Percentiles rank a stretch among this genome's conserved stretches.
Conservation (phyloP, 2,329 filamentous ascomycete species). For the Neofusicoccum umdonicola region DNA sequence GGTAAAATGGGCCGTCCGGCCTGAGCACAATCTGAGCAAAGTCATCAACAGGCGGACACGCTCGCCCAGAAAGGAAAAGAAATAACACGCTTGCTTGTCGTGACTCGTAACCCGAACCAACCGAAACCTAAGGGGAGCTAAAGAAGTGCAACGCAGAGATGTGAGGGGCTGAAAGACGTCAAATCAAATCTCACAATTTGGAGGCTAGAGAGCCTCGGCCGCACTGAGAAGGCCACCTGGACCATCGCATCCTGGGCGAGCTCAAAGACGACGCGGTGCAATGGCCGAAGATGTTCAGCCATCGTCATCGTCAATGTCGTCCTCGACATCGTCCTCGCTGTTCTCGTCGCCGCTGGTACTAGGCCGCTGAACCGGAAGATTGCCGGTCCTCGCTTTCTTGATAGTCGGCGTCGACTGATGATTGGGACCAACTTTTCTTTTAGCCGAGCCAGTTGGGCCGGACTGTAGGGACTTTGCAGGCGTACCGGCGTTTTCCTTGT, state of each 20-base stretch:
- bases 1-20: background rate
- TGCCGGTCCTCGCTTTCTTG: slow-evolving; percentile 52
- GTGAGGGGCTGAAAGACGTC: background rate
- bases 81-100: slow-evolving; percentile 18
- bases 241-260: background rate
- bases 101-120: slow-evolving; percentile 18
- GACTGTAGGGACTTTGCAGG: slow-evolving; percentile 17
- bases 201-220: background rate
- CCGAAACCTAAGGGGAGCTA: slow-evolving; percentile 2
- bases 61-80: slow-evolving; percentile 7
- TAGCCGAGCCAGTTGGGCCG: slow-evolving; percentile 16
- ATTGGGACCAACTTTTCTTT: slow-evolving; percentile 17
- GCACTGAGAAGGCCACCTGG: background rate
- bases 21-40: slow-evolving; percentile 11
- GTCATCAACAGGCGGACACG: slow-evolving; percentile 12
- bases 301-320: slow-evolving; percentile 15
- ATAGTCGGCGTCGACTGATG: slow-evolving; percentile 24
- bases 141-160: slow-evolving; percentile 3
- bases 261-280: background rate
- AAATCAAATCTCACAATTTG: background rate
- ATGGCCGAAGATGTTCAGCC: background rate
- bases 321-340: slow-evolving; percentile 46
- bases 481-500: slow-evolving; percentile 39
- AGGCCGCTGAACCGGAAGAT: slow-evolving; percentile 31
- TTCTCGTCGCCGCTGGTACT: slow-evolving; percentile 53